A percentile compares a stretch with the other conserved stretches of the same genome.
These are phyloP conservation scores for Ustilago loliicola DNA, from an alignment of 1,284 basidiomycete genomes.

Conservation along the genomic window DNA sequence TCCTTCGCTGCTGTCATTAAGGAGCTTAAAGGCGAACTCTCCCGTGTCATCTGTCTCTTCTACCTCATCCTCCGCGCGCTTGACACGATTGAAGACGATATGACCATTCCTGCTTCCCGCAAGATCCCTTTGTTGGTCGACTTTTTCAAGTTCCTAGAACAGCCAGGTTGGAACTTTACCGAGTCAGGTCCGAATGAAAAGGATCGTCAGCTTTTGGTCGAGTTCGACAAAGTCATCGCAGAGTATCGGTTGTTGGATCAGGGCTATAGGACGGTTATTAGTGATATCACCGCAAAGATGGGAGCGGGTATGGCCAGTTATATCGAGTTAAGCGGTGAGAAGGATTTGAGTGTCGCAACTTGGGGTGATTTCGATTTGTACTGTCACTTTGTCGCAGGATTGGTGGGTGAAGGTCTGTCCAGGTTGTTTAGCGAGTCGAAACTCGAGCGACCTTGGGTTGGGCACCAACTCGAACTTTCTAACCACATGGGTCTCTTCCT, in stretches of 20 bases:
- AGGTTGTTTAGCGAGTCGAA: conserved; percentile 88
- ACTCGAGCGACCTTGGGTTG: conserved; percentile 84
- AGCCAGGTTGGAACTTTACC: conserved; percentile 88
- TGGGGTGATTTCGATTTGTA: conserved; percentile 91
- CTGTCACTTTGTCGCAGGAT: conserved; percentile 98
- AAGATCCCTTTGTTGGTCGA: conserved; percentile 89
- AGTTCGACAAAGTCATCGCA: conserved; percentile 86
- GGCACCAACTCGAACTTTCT: conserved; percentile 84
- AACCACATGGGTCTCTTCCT: conserved; percentile 97
- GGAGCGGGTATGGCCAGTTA: conserved; percentile 95
- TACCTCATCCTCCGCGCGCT: conserved; percentile 93
- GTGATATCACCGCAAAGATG: conserved; percentile 81
- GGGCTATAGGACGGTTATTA: conserved; percentile 83
- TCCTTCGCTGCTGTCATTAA: conserved; percentile 96
- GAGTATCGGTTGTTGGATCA: conserved; percentile 77
- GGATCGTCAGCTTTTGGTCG: conserved; percentile 86
- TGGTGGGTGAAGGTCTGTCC: conserved; percentile 96
- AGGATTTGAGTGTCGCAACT: conserved; percentile 53
- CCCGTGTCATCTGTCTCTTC: conserved; percentile 89
- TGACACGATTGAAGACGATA: conserved; percentile 98
- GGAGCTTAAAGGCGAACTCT: conserved; percentile 94
- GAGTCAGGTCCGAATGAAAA: conserved; percentile 89
- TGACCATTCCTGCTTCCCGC: conserved; percentile 87
- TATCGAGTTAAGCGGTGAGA: conserved; percentile 61
- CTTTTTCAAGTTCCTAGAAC: conserved; percentile 85